Conservation (phyloP, 2,329 filamentous ascomycete genomes). For the Eutypa lata region DNA sequence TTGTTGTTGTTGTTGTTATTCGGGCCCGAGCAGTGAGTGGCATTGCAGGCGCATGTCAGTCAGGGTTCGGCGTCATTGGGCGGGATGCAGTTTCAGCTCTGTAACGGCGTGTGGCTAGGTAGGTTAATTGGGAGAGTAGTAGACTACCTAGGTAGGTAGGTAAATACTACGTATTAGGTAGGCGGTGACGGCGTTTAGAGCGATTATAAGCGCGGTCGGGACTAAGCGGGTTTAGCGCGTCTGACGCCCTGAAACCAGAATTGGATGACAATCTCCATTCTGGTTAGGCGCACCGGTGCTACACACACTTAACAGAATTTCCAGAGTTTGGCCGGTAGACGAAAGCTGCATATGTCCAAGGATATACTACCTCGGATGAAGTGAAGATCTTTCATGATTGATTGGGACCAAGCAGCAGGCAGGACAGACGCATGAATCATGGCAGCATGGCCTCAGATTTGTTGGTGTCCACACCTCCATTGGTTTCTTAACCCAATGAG, state of each 20-base stretch:
- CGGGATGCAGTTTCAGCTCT: not conserved
- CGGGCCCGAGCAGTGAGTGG: not conserved
- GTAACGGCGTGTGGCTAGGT: not conserved
- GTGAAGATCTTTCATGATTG: not conserved
- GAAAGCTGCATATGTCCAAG: not conserved
- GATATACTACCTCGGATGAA: not conserved
- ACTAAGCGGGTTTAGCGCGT: not conserved
- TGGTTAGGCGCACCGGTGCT: too few relatives aligned
- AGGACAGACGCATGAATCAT: too few relatives aligned
- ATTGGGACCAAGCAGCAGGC: too few relatives aligned
- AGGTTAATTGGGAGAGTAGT: too few relatives aligned
- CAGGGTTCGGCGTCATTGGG: not conserved
- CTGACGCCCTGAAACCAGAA: not conserved
- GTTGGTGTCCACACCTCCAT: too few relatives aligned
- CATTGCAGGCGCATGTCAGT: not conserved
- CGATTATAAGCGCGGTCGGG: not conserved
- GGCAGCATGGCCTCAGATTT: too few relatives aligned
- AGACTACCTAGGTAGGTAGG: not conserved
- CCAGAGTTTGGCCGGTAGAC: not conserved
- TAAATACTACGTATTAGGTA: not conserved
- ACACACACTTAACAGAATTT: not conserved
- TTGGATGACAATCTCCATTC: too few relatives aligned
- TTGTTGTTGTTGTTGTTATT: too few relatives aligned
- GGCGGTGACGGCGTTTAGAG: not conserved
- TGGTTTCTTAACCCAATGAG: too few relatives aligned